Evolutionary conservation across 371 early-diverging fungal species (phyloP).

Genomic region (Saksenaea oblongispora): DNA sequence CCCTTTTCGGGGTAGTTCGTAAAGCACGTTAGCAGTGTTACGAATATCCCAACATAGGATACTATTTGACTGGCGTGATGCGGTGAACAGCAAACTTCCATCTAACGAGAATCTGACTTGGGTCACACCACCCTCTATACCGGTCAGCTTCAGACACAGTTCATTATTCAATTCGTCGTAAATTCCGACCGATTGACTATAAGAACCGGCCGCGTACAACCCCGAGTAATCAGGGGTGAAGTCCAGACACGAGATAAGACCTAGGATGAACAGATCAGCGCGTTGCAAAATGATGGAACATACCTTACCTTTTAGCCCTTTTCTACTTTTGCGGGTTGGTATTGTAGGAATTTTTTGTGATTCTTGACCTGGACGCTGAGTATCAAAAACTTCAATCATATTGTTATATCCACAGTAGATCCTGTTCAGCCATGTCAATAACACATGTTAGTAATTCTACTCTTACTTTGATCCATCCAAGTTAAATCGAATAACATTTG

Average conservation of each 20-base stretch:
- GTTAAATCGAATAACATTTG: constrained; percentile 63
- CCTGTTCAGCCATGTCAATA: constrained; percentile 23
- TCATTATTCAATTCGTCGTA: constrained; percentile 62
- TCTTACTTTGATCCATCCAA: constrained; percentile 69
- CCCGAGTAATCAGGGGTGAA: constrained; percentile 68
- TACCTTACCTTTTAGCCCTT: constrained; percentile 66
- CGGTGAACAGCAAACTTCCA: constrained; percentile 60
- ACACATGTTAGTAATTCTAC: neutral
- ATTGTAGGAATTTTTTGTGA: constrained; percentile 53
- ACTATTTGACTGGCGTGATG: constrained; percentile 53
- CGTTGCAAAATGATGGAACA: neutral
- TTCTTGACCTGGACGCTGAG: constrained; percentile 49
- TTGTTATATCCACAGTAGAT: constrained; percentile 73
- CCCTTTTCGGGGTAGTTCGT: constrained; percentile 50
- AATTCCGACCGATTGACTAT: constrained; percentile 61
- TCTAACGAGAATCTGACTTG: constrained; percentile 66
- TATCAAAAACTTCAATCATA: constrained; percentile 70
- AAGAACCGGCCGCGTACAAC: constrained; percentile 72
- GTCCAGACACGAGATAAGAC: constrained; percentile 64
- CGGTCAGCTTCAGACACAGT: constrained; percentile 51
- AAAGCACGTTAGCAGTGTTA: constrained; percentile 59
- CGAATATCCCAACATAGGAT: constrained; percentile 77
- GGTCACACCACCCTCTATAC: constrained; percentile 41
- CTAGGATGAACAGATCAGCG: neutral
- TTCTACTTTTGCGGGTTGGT: constrained; percentile 57